Percentiles rank a stretch among this genome's conserved stretches.
Evolutionary conservation across 768 basidiomycete species (phyloP).

Genomic region (Guyanaporus albipodus): DNA sequence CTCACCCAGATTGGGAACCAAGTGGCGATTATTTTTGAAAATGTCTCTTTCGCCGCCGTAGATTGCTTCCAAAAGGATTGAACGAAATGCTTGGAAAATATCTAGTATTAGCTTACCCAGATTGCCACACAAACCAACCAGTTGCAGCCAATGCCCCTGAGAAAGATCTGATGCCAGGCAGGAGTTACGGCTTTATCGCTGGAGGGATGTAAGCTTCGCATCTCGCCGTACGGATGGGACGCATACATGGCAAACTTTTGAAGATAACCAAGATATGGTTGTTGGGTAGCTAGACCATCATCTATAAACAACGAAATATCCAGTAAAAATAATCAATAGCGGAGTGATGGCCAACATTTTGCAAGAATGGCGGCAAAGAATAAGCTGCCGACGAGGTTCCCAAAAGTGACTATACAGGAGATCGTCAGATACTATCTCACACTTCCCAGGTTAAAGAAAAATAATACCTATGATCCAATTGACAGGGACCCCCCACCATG

Average conservation of each 20-base stretch:
- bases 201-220: slow-evolving; percentile 1
- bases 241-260: slow-evolving; percentile 56
- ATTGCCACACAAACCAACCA: slow-evolving; percentile 72
- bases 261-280: slow-evolving; percentile 56
- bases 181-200: slow-evolving; percentile 65
- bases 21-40: slow-evolving; percentile 64
- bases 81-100: neutral
- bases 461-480: slow-evolving; percentile 65
- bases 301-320: slow-evolving; percentile 34
- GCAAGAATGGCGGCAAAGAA: slow-evolving; percentile 67
- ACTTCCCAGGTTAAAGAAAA: neutral
- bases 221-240: neutral
- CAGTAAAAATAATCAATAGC: neutral
- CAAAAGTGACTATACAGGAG: slow-evolving; percentile 54
- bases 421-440: neutral
- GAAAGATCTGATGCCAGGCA: slow-evolving; percentile 67
- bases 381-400: slow-evolving; percentile 64
- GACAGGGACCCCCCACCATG: slow-evolving; percentile 64
- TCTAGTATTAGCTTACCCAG: slow-evolving; percentile 50
- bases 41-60: slow-evolving; percentile 58
- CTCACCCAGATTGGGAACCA: slow-evolving; percentile 77
- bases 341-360: slow-evolving; percentile 44
- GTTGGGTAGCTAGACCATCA: slow-evolving; percentile 52
- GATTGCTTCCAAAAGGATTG: slow-evolving; percentile 51
- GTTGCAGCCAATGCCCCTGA: slow-evolving; percentile 72